Evolutionary conservation across 2,329 filamentous ascomycete species (phyloP), one percentile per base, ranked within the genome.

Genomic region (Alternaria sp.): DNA sequence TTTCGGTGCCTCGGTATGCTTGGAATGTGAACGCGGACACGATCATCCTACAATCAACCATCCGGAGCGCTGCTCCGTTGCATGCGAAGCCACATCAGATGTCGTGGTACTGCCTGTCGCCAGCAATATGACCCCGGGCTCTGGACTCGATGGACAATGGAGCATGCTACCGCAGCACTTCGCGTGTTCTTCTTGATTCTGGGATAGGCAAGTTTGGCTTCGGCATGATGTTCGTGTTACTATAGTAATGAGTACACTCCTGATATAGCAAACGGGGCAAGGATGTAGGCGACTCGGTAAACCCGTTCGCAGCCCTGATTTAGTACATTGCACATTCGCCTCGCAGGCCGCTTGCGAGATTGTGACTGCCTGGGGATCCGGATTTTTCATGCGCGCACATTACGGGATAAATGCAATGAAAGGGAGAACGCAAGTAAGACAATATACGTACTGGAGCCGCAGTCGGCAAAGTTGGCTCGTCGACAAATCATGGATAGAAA

Each of bases 271-370:
- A 49, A 62, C 64, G 56, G 43, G 65, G 52, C 65, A 67, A 60
- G 69, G 64, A 57, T 66, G 17, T 43, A 54, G 30, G 59, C 32
- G 19, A 28, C 47, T 57, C 52, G 59, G 52, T 58, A 49, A 43
- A 57, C 53, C 25, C 32, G 61, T 64, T 71, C 65, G 63, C 62
- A 62, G 57, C 62, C 54, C 36, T 19, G 30, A 63, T 66, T 40
- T 15, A 52, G 56, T 56, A 45, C 55, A 70, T 67, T 25, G 61
- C 69, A 69, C 65, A 58, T 26, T 66, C 51, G 28, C 65, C 54
- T 53, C 17, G 26, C 52, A 54, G 36, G 52, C n/a, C 25, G 9
- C 21, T 54, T 17, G 25, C 17, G 17, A 45, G 23, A 46, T 7
- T 19, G 44, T 36, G 21, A 26, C 8, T 26, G 23, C 26, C 44